Percentiles rank a stretch among this genome's conserved stretches.
These are phyloP conservation scores for Citrus reticulata DNA, from an alignment of 345 rosid genomes.

Conservation along the genomic window DNA sequence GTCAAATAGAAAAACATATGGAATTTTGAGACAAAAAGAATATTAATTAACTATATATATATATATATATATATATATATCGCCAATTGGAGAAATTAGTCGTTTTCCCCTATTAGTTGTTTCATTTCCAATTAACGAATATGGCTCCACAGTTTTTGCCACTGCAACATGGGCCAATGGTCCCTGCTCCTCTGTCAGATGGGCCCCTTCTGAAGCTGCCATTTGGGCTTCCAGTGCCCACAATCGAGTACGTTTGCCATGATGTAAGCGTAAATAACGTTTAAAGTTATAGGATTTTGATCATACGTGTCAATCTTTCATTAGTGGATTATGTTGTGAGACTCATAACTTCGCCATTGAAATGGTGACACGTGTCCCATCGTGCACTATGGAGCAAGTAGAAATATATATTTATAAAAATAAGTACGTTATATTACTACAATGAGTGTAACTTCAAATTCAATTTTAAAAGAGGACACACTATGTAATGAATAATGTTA, in stretches of 20 bases:
- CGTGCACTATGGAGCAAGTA: too few relatives aligned
- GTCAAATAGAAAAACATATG: not conserved
- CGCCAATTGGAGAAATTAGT: not conserved
- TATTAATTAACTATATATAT: not conserved
- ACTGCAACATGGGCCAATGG: not conserved
- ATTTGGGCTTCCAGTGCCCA: not conserved
- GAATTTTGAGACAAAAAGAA: conserved; percentile 15
- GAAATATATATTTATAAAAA: too few relatives aligned
- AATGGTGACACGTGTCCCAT: too few relatives aligned
- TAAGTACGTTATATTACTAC: too few relatives aligned
- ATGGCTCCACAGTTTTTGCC: not conserved
- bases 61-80: not conserved
- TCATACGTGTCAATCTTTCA: too few relatives aligned
- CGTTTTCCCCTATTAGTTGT: not conserved
- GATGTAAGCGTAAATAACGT: not conserved
- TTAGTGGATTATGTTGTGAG: too few relatives aligned
- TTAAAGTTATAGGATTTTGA: too few relatives aligned
- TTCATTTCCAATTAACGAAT: not conserved
- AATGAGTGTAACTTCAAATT: too few relatives aligned
- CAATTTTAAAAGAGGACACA: too few relatives aligned
- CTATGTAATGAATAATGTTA: too few relatives aligned
- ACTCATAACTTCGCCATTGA: too few relatives aligned
- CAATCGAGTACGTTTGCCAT: not conserved
- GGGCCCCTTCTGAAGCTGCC: conserved; percentile 2
- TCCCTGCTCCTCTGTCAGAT: not conserved